These are phyloP conservation scores for Euphrasia arctica DNA, from an alignment of 305 asterid species.

Conservation along the genomic window DNA sequence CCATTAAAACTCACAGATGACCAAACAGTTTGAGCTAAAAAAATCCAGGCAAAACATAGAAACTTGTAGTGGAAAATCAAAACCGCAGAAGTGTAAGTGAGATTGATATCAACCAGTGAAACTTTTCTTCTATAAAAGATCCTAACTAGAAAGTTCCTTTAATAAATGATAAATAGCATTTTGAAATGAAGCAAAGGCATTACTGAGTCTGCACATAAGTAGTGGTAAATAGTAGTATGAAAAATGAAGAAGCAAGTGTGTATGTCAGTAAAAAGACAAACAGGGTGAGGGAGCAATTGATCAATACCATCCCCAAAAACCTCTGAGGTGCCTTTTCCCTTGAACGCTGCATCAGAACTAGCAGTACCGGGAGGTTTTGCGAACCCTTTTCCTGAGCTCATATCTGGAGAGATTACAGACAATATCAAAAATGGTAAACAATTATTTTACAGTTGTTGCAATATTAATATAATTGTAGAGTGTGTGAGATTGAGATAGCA, in stretches of 20 bases:
- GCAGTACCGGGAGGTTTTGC: slow-evolving; percentile 25
- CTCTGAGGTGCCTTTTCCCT: slow-evolving; percentile 37
- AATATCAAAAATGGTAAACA: slow-evolving; percentile 10
- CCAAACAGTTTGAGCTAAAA: background rate
- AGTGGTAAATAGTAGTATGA: background rate
- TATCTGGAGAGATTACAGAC: slow-evolving; percentile 30
- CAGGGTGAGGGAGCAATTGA: slow-evolving; percentile 28
- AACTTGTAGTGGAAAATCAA: too few relatives aligned
- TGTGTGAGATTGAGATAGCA: too few relatives aligned
- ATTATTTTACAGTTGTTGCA: slow-evolving; percentile 7
- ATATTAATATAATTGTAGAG: background rate
- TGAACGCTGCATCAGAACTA: slow-evolving; percentile 30
- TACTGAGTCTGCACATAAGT: background rate
- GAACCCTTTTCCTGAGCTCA: slow-evolving; percentile 52
- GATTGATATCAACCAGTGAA: background rate
- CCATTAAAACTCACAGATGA: background rate
- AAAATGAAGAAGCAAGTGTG: background rate
- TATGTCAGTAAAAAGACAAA: background rate
- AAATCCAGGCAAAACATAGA: background rate
- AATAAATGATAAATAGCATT: background rate
- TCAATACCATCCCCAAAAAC: slow-evolving; percentile 30
- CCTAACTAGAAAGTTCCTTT: too few relatives aligned
- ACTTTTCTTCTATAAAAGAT: background rate
- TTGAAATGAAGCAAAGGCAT: background rate
- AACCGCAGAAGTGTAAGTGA: background rate